Percentiles rank a stretch among this genome's conserved stretches.
Evolutionary conservation across 768 basidiomycete species (phyloP).

Genomic region (Clavaria fumosa): DNA sequence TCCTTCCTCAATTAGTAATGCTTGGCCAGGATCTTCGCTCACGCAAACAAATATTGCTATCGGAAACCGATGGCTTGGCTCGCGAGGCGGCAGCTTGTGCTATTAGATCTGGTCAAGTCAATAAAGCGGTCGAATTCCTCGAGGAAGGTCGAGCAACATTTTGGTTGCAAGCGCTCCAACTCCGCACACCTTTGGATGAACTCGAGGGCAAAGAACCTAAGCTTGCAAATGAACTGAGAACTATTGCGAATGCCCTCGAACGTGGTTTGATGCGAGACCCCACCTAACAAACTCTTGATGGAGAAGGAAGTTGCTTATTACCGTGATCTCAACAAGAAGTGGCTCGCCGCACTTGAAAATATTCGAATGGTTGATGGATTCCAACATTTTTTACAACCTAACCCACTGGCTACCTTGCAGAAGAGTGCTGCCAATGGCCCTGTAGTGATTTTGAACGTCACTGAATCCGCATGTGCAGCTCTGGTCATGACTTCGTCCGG

Average conservation of each 20-base stretch:
- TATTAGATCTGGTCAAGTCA: slow-evolving; percentile 12
- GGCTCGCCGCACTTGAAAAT: slow-evolving; percentile 12
- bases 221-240: slow-evolving; percentile 7
- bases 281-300: neutral
- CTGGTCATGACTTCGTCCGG: slow-evolving; percentile 8
- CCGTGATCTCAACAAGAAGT: slow-evolving; percentile 15
- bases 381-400: slow-evolving; percentile 12
- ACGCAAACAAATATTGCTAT: slow-evolving; percentile 11
- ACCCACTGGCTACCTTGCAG: slow-evolving; percentile 8
- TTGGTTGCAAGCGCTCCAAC: slow-evolving; percentile 18
- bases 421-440: slow-evolving; percentile 16
- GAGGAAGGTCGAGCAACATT: slow-evolving; percentile 20
- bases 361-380: slow-evolving; percentile 16
- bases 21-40: slow-evolving; percentile 10
- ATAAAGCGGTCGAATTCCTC: slow-evolving; percentile 17
- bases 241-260: slow-evolving; percentile 4
- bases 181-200: slow-evolving; percentile 14
- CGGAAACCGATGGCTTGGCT: slow-evolving; percentile 12
- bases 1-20: slow-evolving; percentile 10
- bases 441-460: slow-evolving; percentile 20
- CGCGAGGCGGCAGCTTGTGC: slow-evolving; percentile 17
- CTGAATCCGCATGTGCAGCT: slow-evolving; percentile 11
- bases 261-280: neutral
- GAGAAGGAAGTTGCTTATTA: slow-evolving; percentile 11
- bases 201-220: slow-evolving; percentile 10